A percentile compares a stretch with the other conserved stretches of the same genome.
These are phyloP conservation scores for Jamesozyma lodderae DNA, from an alignment of 805 yeast genomes.

Conservation along the genomic window DNA sequence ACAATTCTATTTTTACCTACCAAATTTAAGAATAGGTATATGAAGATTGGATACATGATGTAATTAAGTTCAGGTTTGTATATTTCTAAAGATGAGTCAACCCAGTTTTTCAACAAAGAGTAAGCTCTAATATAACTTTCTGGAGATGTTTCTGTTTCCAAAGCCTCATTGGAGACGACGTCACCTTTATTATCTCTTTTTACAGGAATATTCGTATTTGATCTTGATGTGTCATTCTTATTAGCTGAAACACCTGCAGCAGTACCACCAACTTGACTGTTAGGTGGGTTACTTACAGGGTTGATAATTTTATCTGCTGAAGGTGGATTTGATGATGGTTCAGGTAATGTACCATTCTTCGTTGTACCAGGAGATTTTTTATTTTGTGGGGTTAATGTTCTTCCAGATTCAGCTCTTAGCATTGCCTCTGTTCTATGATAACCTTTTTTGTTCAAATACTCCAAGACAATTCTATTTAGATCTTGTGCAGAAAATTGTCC, in stretches of 20 bases:
- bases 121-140: constrained; percentile 73
- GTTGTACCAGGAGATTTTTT: constrained; percentile 43
- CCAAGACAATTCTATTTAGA: constrained; percentile 83
- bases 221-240: neutral
- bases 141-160: constrained; percentile 35
- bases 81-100: constrained; percentile 81
- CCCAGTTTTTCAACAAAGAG: constrained; percentile 75
- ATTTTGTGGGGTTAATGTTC: constrained; percentile 43
- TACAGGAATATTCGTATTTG: constrained; percentile 5
- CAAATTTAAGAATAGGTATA: constrained; percentile 76
- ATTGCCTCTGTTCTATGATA: constrained; percentile 90
- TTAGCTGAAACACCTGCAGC: neutral
- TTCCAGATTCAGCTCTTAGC: constrained; percentile 76
- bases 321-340: constrained; percentile 26
- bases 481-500: constrained; percentile 65
- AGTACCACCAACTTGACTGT: constrained; percentile 6
- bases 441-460: constrained; percentile 87
- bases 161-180: constrained; percentile 18
- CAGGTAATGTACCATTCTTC: constrained; percentile 31
- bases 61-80: constrained; percentile 82
- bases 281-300: constrained; percentile 27
- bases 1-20: constrained; percentile 51
- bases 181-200: constrained; percentile 27
- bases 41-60: constrained; percentile 83
- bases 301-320: constrained; percentile 22